Base-by-base conservation (phyloP, 1,284 basidiomycete species). In the Rhodotorula glutinis region DNA sequence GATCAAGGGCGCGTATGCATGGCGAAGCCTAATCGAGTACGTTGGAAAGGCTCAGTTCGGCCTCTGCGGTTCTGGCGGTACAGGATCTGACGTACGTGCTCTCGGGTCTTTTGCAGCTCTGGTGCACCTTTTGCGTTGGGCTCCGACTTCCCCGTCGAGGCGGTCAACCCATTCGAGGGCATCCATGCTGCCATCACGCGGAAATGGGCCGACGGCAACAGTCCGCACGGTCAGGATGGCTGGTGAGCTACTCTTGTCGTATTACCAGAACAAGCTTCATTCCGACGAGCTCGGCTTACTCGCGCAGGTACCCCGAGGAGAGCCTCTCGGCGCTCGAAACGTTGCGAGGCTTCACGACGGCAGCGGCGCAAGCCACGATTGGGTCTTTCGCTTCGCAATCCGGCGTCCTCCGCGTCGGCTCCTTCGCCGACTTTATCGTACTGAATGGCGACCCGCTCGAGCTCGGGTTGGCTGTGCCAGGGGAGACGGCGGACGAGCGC, bases 61-160 rank as follows among this genome's bases (percentile, higher is more conserved):
- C n/a, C n/a, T n/a, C n/a, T n/a, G n/a, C n/a, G n/a, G n/a, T n/a
- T n/a, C n/a, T n/a, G n/a, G n/a, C n/a, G n/a, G n/a, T n/a, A n/a
- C n/a, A n/a, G n/a, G n/a, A n/a, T n/a, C 53, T 16, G 13, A 23
- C 46, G 21, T 5, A 23, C 40, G 51, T 7, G 19, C 29, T 33
- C 19, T n/a, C n/a, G 29, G 27, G 40, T 44, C 33, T 38, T 38
- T 3, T 16, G 30, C 52, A 70, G 62, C 1, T 57, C 60, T 3
- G 82, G 80, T 3, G 81, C 80, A 0, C 76, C 87, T 17, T 83
- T 93, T 4, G 87, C 90, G 0, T 82, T 95, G 0, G 92, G 93
- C 16, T 91, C 90, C 3, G 93, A 96, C 78, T 95, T 95, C 78
- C 92, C 92, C 1, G 87, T 97, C 2, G 92, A 94, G 78, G 82